Evolutionary conservation across 768 basidiomycete genomes (phyloP), one percentile per base, ranked within the genome.

Genomic region (Tricholoma hemisulphureum): DNA sequence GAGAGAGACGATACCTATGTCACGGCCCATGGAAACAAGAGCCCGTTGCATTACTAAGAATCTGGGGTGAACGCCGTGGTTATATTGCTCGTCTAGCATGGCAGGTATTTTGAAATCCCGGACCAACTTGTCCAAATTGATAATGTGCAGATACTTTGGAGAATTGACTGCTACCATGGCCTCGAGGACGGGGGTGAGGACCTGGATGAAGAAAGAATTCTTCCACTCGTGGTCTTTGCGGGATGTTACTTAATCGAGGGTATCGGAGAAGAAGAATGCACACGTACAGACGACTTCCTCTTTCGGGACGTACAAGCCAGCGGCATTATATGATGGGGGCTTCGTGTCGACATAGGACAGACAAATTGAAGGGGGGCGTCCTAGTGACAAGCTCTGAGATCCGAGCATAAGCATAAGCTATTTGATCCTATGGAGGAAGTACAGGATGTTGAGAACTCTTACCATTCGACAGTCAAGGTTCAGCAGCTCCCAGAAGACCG

Each of bases 401-500:
- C n/a, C 57, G 9, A 45, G 16, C n/a, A n/a, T 16, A 61, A 45
- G 26, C 13, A 32, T 41, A 9, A 49, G 13, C 21, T 29, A 45
- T 29, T 21, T 26, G 32, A 32, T 6, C 26, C 4, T 56, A n/a
- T 18, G 31, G 53, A 58, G 10, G 3, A 9, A 21, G 31, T 62
- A 32, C 23, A 53, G 13, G 26, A 50, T 58, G n/a, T 18, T n/a
- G 1, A 24, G n/a, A 20, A 9, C 8, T 28, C 46, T 37, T 62
- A 87, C 76, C 80, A 89, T 86, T 41, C 87, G 77, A 58, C 86
- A 85, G 64, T 90, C 88, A 69, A 89, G 73, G 67, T 86, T 85
- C 53, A 89, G 76, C 62, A 89, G 74, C 69, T 89, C 87, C 88
- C 88, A 90, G 67, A 89, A 86, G 45, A 89, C 79, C 51, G 83